A percentile compares a stretch with the other conserved stretches of the same genome.
These are phyloP conservation scores for Gremmenia infestans DNA, from an alignment of 2,329 filamentous ascomycete species.

Conservation along the genomic window DNA sequence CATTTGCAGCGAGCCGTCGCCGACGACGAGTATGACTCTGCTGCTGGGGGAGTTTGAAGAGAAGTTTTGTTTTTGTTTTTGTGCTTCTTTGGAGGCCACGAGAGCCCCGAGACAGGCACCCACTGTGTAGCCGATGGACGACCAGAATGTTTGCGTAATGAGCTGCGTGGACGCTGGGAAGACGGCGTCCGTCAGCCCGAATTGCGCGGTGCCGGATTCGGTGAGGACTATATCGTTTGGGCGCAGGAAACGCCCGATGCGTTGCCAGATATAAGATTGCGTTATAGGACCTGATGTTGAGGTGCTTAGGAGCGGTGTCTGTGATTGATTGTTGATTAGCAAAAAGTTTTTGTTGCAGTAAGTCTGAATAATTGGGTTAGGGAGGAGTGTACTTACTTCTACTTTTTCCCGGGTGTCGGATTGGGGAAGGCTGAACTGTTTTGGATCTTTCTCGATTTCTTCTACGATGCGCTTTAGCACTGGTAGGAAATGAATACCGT, in stretches of 20 bases:
- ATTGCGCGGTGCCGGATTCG: conserved; percentile 53
- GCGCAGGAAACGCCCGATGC: conserved; percentile 42
- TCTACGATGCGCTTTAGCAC: conserved; percentile 64
- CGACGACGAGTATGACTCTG: conserved; percentile 54
- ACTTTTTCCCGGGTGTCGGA: conserved; percentile 7
- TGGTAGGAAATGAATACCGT: conserved; percentile 57
- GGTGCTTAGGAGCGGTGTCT: conserved; percentile 16
- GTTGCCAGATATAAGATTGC: conserved; percentile 45
- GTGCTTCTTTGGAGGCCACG: conserved; percentile 45
- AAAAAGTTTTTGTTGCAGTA: neutral
- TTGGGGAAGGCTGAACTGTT: conserved; percentile 10
- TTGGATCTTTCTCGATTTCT: conserved; percentile 19
- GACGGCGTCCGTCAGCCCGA: conserved; percentile 46
- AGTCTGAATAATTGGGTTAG: no score
- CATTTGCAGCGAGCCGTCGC: conserved; percentile 61
- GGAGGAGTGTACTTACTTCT: conserved; percentile 6
- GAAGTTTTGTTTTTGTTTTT: no score
- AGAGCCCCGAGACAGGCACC: conserved; percentile 51
- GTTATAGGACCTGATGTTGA: conserved; percentile 37
- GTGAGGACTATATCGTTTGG: conserved; percentile 51
- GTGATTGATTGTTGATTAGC: neutral
- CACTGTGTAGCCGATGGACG: conserved; percentile 58
- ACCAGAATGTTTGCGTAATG: conserved; percentile 51
- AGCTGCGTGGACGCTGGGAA: conserved; percentile 44
- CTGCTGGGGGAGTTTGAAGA: conserved; percentile 15